Percentiles rank a stretch among this genome's conserved stretches.
phyloP scores from a whole-genome alignment of 305 asterid species.

The Stenogyne calaminthoides region DNA sequence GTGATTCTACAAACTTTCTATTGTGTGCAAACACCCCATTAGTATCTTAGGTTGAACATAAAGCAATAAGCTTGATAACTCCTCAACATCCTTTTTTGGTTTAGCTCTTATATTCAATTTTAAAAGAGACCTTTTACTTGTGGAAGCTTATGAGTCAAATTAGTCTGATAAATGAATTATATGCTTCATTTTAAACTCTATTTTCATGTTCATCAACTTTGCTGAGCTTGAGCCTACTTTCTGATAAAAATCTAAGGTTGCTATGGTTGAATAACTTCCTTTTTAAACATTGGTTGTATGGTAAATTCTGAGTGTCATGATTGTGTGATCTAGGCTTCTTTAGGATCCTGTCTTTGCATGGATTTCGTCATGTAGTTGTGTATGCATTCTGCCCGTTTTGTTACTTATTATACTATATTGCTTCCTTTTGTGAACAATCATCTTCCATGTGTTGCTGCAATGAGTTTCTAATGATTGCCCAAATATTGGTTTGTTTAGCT shows the following conservation, averaged over 20 bases:
- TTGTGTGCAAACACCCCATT: no score
- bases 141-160: background rate
- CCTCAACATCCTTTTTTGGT: background rate
- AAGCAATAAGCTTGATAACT: slow-evolving; percentile 20
- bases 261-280: background rate
- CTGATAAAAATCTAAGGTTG: background rate
- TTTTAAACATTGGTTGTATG: slow-evolving; percentile 11
- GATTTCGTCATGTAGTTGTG: background rate
- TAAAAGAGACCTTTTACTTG: slow-evolving; percentile 1
- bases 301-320: background rate
- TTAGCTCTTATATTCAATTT: slow-evolving; percentile 3
- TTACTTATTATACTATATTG: slow-evolving; percentile 12
- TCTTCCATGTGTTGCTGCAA: slow-evolving; percentile 16
- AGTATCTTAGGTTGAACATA: background rate
- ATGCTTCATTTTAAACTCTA: slow-evolving; percentile 14
- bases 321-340: background rate
- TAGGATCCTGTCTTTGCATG: slow-evolving; percentile 6
- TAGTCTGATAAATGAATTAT: slow-evolving; percentile 9
- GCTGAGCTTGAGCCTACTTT: slow-evolving; percentile 15
- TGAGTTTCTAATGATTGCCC: slow-evolving; percentile 25
- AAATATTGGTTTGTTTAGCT: slow-evolving; percentile 54
- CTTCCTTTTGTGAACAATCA: slow-evolving; percentile 20
- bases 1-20: no score
- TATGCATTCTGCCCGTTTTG: background rate
- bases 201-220: slow-evolving; percentile 12